These are phyloP conservation scores for Dipodascus albidus DNA, from an alignment of 805 yeast species.

Conservation along the genomic window DNA sequence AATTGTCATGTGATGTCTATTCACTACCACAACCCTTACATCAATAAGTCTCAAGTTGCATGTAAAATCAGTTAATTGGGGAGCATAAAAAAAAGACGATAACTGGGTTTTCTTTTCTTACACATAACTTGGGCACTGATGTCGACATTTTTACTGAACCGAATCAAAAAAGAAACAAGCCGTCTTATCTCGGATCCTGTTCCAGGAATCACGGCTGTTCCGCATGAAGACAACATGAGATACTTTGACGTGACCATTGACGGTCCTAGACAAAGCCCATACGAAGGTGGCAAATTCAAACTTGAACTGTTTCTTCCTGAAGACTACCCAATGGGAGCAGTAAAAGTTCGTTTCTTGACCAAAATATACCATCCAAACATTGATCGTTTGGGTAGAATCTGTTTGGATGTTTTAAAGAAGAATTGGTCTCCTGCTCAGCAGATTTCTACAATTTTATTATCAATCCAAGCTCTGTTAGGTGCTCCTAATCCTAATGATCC, in stretches of 20 bases:
- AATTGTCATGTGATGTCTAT: too few species aligned
- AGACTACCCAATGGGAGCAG: constrained; percentile 96
- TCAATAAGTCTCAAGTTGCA: too few species aligned
- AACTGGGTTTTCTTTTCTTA: not conserved
- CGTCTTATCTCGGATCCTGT: constrained; percentile 88
- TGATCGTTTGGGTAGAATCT: constrained; percentile 88
- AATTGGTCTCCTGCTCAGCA: constrained; percentile 98
- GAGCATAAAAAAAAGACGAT: not conserved
- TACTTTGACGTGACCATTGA: constrained; percentile 86
- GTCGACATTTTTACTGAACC: not conserved
- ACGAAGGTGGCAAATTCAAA: constrained; percentile 65
- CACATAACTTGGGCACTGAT: not conserved
- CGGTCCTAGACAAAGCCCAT: constrained; percentile 88
- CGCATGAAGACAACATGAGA: constrained; percentile 88
- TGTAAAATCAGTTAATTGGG: too few species aligned
- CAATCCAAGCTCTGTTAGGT: constrained; percentile 87
- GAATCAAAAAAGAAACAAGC: constrained; percentile 61
- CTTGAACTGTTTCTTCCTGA: constrained; percentile 87
- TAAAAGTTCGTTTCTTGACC: constrained; percentile 87
- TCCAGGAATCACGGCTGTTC: constrained; percentile 87
- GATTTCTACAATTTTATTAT: constrained; percentile 80
- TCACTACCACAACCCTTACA: too few species aligned
- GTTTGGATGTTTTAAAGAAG: constrained; percentile 86
- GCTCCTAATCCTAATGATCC: constrained; percentile 99
- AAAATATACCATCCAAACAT: constrained; percentile 95